phyloP scores from a whole-genome alignment of 805 yeast species.

The Monosporozyma unispora region DNA sequence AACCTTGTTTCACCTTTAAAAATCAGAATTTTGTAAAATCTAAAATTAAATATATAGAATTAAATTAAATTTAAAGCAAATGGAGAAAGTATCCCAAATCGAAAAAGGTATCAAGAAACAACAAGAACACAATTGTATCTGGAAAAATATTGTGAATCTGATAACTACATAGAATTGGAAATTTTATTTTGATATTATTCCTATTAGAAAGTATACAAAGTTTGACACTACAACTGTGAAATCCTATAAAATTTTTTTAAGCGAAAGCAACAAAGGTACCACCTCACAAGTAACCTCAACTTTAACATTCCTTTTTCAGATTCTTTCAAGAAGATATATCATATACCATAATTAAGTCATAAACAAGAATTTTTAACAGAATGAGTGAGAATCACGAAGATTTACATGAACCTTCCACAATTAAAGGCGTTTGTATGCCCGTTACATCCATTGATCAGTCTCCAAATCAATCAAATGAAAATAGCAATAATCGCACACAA shows the following conservation, averaged over 20 bases:
- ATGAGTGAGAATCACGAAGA: not conserved
- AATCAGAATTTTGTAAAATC: not conserved
- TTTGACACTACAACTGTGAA: not conserved
- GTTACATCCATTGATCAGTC: not conserved
- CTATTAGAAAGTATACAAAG: not conserved
- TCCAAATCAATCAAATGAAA: not conserved
- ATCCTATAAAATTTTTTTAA: not conserved
- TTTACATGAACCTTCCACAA: not conserved
- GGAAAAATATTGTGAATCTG: too few relatives aligned
- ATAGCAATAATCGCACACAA: not conserved
- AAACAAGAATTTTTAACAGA: not conserved
- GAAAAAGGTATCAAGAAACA: not conserved
- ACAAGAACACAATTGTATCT: not conserved
- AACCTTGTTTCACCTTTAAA: not conserved
- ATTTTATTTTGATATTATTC: too few relatives aligned
- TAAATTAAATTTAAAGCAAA: not conserved
- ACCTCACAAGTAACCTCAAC: not conserved
- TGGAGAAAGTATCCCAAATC: not conserved
- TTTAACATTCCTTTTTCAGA: not conserved
- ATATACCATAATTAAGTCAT: too few relatives aligned
- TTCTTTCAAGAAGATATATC: not conserved
- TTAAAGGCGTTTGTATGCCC: not conserved
- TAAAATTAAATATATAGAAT: not conserved
- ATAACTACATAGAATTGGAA: not conserved
- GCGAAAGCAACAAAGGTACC: not conserved